Base-by-base conservation (phyloP, 2,329 filamentous ascomycete species). In the Aureobasidium sp. region DNA sequence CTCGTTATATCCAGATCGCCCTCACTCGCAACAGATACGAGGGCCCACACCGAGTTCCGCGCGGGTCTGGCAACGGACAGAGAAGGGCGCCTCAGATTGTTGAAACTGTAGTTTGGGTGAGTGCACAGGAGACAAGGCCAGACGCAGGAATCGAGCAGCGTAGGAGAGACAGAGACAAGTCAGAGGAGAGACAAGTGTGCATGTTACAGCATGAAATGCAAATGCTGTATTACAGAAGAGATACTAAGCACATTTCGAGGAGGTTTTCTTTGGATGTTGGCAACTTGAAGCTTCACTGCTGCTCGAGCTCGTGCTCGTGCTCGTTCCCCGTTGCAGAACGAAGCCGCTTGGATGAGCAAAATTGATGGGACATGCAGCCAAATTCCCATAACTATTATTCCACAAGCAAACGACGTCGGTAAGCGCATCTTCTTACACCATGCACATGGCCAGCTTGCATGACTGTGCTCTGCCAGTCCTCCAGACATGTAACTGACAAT, bases 351-450 rank as follows among this genome's bases (percentile, higher is more conserved):
- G 8, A 14, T 39, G 12, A 55, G 53, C 55, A 58, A 58, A 58
- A 58, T 27, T 20, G 29, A 42, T 29, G 39, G 55, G 55, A 58
- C 53, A 45, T 29, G n/a, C n/a, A 7, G 53, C 39, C 27, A 45
- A n/a, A 58, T 37, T 58, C 55, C 55, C 55, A 58, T 31, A 27
- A 41, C 8, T 27, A 29, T 34, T 34, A 57, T 49, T 34, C n/a
- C 20, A 58, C 53, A 58, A 58, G 17, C 55, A 58, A 58, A 48
- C 55, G 34, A 58, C 29, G 42, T 42, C 41, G 55, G 55, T 58
- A 58, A 48, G 55, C 31, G 22, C 42, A 36, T 58, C 42, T 27
- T 48, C 45, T 20, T 58, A 36, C 41, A 25, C 29, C 25, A 17
- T 44, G 36, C 22, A 47, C 39, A 57, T 39, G 31, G 44, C 31